These are phyloP conservation scores for Trichoderma reesei DNA, from an alignment of 495 filamentous ascomycete species.

Conservation along the genomic window DNA sequence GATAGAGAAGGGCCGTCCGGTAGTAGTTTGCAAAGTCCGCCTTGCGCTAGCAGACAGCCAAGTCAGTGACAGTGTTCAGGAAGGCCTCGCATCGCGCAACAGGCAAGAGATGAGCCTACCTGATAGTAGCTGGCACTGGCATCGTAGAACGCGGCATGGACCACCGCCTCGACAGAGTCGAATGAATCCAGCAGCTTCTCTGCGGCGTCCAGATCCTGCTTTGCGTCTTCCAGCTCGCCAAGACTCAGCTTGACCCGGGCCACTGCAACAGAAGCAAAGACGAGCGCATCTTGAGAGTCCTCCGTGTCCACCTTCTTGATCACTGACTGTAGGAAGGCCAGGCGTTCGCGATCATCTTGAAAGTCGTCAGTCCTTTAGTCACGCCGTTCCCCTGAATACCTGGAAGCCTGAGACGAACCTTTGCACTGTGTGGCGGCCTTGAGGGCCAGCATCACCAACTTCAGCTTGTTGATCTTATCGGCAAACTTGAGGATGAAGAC, in stretches of 20 bases:
- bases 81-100: constrained; percentile 2
- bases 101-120: constrained; percentile 26
- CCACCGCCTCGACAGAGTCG: constrained; percentile 90
- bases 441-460: constrained; percentile 84
- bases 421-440: constrained; percentile 76
- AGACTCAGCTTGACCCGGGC: constrained; percentile 78
- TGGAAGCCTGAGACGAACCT: constrained; percentile 40
- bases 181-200: constrained; percentile 84
- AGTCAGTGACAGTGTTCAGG: not conserved
- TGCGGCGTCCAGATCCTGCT: constrained; percentile 76
- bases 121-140: constrained; percentile 94
- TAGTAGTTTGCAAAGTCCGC: constrained; percentile 92
- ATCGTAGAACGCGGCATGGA: constrained; percentile 94
- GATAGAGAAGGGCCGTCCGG: constrained; percentile 93
- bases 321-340: constrained; percentile 76
- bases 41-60: constrained; percentile 36
- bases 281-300: constrained; percentile 90
- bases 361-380: not conserved
- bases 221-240: constrained; percentile 61
- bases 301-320: constrained; percentile 83
- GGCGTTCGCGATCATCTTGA: constrained; percentile 76
- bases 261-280: constrained; percentile 86
- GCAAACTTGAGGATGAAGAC: constrained; percentile 92
- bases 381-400: not conserved
- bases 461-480: constrained; percentile 97